phyloP scores from a whole-genome alignment of 2,329 filamentous ascomycete genomes.

The Aspergillus versicolor region DNA sequence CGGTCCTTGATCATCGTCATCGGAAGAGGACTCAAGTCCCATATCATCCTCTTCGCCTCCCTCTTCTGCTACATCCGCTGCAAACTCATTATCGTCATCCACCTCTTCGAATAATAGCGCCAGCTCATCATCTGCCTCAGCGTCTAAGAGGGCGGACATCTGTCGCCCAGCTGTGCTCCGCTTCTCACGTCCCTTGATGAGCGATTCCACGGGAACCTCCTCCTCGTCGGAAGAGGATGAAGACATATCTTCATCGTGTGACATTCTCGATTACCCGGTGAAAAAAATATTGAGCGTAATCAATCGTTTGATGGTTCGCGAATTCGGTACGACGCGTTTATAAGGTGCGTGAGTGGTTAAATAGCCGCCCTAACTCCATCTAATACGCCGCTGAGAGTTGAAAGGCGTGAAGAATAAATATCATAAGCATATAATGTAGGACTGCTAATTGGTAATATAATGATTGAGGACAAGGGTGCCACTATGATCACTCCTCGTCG shows the following conservation, averaged over 20 bases:
- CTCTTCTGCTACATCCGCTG: slow-evolving; percentile 40
- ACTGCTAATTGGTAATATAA: not conserved
- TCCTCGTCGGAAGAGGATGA: slow-evolving; percentile 19
- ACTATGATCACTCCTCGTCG: not conserved
- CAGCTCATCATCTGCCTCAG: slow-evolving; percentile 68
- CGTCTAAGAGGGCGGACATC: slow-evolving; percentile 74
- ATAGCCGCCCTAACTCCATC: not conserved
- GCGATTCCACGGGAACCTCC: slow-evolving; percentile 33
- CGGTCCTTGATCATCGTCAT: slow-evolving; percentile 73
- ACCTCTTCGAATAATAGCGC: slow-evolving; percentile 66
- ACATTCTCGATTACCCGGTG: slow-evolving; percentile 13
- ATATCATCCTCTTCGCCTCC: slow-evolving; percentile 68
- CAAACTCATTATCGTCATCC: slow-evolving; percentile 53
- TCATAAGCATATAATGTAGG: not conserved
- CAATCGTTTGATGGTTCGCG: not conserved
- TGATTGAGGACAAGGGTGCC: not conserved
- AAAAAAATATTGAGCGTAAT: not conserved
- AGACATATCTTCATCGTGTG: slow-evolving; percentile 24
- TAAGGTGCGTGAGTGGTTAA: not conserved
- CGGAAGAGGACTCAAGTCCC: slow-evolving; percentile 80
- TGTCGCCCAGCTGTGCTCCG: slow-evolving; percentile 82
- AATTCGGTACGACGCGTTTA: not conserved
- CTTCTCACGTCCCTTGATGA: slow-evolving; percentile 57
- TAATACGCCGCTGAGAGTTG: not conserved
- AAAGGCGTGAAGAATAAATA: not conserved